These are phyloP conservation scores for Rhodotorula sp. DNA, from an alignment of 1,284 basidiomycete genomes.

Conservation along the genomic window DNA sequence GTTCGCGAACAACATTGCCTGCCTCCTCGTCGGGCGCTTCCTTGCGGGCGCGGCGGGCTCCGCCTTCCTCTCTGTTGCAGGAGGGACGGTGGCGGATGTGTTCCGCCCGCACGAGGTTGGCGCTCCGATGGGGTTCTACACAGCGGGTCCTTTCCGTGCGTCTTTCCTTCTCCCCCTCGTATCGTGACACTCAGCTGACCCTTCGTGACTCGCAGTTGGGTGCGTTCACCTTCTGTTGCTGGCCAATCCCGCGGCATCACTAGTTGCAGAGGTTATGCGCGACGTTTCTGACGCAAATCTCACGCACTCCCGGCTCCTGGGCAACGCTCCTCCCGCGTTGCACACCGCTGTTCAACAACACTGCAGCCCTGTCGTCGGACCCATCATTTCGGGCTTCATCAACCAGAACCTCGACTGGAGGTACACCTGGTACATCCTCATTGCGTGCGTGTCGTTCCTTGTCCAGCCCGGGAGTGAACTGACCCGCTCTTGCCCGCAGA, in stretches of 20 bases:
- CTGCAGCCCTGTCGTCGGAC: conserved; percentile 33
- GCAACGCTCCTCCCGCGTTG: too few relatives aligned
- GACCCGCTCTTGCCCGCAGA: conserved; percentile 16
- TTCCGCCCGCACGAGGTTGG: conserved; percentile 66
- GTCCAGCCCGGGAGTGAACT: not conserved
- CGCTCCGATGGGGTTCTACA: conserved; percentile 77
- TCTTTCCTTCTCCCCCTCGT: not conserved
- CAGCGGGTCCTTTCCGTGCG: conserved; percentile 46
- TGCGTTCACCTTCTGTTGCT: too few relatives aligned
- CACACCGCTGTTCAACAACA: too few relatives aligned
- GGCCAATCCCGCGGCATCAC: too few relatives aligned
- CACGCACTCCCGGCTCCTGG: too few relatives aligned
- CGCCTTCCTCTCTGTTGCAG: conserved; percentile 76
- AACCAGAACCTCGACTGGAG: conserved; percentile 66
- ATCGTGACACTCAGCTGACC: not conserved
- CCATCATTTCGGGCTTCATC: conserved; percentile 39
- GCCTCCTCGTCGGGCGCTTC: conserved; percentile 70
- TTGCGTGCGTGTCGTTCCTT: conserved; percentile 53
- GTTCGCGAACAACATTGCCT: conserved; percentile 59
- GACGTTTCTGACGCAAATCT: too few relatives aligned
- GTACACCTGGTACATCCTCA: conserved; percentile 72
- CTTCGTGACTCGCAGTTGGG: not conserved
- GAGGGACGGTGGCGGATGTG: conserved; percentile 71
- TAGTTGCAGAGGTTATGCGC: too few relatives aligned
- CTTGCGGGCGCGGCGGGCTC: conserved; percentile 66